Evolutionary conservation across 306 rosid genomes (phyloP).

Genomic region (Cicer bijugum): DNA sequence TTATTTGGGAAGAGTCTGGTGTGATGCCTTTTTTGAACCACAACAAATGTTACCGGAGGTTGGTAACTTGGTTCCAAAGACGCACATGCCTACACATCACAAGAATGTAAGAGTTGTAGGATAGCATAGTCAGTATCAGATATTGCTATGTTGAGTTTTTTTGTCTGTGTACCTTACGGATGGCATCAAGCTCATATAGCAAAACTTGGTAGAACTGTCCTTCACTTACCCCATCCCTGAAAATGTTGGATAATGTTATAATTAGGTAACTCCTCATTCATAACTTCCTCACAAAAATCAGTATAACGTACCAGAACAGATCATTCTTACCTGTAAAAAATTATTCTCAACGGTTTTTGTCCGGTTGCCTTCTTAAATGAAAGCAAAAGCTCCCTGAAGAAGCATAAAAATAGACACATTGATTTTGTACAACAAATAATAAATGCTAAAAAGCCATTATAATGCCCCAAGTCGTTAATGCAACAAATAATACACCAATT

Average conservation of each 20-base stretch:
- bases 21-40: slow-evolving; percentile 92
- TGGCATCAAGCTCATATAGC: slow-evolving; percentile 72
- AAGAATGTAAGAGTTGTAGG: slow-evolving; percentile 18
- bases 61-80: slow-evolving; percentile 91
- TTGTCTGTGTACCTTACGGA: slow-evolving; percentile 57
- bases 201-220: slow-evolving; percentile 64
- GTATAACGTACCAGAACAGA: not conserved
- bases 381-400: slow-evolving; percentile 50
- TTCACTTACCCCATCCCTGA: slow-evolving; percentile 64
- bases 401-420: not conserved
- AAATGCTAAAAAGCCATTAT: not conserved
- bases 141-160: not conserved
- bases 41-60: slow-evolving; percentile 87
- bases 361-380: slow-evolving; percentile 54
- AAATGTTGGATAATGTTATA: slow-evolving; percentile 15
- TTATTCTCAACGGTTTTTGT: slow-evolving; percentile 57
- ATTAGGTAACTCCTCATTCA: not conserved
- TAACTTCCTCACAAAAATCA: slow-evolving; percentile 25
- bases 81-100: slow-evolving; percentile 72
- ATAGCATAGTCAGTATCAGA: not conserved
- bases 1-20: slow-evolving; percentile 81
- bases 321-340: slow-evolving; percentile 51
- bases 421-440: slow-evolving; percentile 11
- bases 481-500: not conserved
- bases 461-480: not conserved